Conservation (phyloP, 1,284 basidiomycete genomes). For the Marasmius tenuissimus region DNA sequence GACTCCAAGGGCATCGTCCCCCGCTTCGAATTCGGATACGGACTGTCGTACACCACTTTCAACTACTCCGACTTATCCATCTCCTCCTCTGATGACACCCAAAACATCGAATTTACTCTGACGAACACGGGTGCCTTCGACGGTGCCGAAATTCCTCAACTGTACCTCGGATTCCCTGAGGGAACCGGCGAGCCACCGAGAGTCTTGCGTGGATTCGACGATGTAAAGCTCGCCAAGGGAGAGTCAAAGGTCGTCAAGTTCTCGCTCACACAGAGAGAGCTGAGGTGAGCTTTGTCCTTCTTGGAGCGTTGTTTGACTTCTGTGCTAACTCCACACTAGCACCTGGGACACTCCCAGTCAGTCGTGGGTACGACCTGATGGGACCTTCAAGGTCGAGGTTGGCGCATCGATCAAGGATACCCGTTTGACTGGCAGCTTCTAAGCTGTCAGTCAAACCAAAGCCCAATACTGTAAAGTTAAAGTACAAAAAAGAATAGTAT, state of each 20-base stretch:
- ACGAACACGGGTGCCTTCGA: constrained; percentile 48
- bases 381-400: no score
- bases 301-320: neutral
- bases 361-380: no score
- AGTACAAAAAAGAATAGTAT: no score
- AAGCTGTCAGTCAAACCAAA: no score
- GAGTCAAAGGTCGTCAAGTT: neutral
- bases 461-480: no score
- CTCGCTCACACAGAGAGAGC: no score
- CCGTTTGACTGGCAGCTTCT: no score
- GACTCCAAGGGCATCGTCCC: constrained; percentile 53
- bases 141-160: constrained; percentile 54
- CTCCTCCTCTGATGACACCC: constrained; percentile 29
- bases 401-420: no score
- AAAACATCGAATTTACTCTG: constrained; percentile 45
- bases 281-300: no score
- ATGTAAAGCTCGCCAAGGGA: constrained; percentile 10
- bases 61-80: constrained; percentile 53
- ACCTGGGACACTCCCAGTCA: no score
- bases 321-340: no score
- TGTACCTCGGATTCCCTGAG: constrained; percentile 53
- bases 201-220: constrained; percentile 39
- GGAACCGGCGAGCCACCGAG: constrained; percentile 30
- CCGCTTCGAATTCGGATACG: constrained; percentile 76
- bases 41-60: constrained; percentile 79